Conservation (phyloP, 2,329 filamentous ascomycete species). For the Colletotrichum orbiculare region DNA sequence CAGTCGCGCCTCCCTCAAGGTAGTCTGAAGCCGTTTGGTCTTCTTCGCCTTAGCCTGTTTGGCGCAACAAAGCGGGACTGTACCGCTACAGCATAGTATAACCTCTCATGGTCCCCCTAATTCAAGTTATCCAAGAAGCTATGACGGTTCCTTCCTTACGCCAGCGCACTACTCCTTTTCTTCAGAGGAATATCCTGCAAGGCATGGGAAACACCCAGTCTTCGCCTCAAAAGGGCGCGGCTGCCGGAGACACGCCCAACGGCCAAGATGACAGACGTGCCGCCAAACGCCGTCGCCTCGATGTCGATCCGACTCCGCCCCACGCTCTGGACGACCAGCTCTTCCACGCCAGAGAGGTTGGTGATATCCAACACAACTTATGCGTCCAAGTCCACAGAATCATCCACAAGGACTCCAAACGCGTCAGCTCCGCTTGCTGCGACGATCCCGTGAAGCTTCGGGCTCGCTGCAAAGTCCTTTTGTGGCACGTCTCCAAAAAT, state of each 20-base stretch:
- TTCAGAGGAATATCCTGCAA: constrained; percentile 62
- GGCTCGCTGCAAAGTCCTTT: constrained; percentile 56
- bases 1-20: constrained; percentile 6
- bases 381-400: constrained; percentile 66
- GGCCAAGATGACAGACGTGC: constrained; percentile 53
- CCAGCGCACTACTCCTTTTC: constrained; percentile 63
- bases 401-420: constrained; percentile 55
- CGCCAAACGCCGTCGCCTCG: constrained; percentile 62
- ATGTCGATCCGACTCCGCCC: constrained; percentile 46
- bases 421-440: constrained; percentile 41
- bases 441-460: constrained; percentile 44
- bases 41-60: constrained; percentile 14
- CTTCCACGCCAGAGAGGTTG: constrained; percentile 44
- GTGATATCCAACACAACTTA: constrained; percentile 54
- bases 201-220: constrained; percentile 58
- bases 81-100: constrained; percentile 3
- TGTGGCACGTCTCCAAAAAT: constrained; percentile 44
- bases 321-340: constrained; percentile 47
- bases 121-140: constrained; percentile 42
- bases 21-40: constrained; percentile 15
- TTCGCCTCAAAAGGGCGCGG: constrained; percentile 50
- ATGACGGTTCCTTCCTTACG: constrained; percentile 62
- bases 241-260: constrained; percentile 45
- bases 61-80: constrained; percentile 24
- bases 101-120: constrained; percentile 43